Percentiles rank a stretch among this genome's conserved stretches.
Evolutionary conservation across 2,329 filamentous ascomycete genomes (phyloP).

Genomic region (Blastomyces emzantsi): DNA sequence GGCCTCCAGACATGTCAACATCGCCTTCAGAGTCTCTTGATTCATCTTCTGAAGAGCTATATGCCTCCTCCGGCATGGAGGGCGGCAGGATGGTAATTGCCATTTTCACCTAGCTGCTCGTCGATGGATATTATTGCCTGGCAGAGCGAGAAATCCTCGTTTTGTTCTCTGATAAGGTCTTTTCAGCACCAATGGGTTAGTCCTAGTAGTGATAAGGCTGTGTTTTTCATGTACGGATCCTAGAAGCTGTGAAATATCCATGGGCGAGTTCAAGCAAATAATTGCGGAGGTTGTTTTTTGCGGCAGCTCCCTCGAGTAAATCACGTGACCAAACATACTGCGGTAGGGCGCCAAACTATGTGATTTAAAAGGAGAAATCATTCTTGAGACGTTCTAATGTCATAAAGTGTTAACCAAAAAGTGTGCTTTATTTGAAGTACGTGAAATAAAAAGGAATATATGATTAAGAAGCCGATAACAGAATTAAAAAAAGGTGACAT

Average conservation of each 20-base stretch:
- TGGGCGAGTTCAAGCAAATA: background rate
- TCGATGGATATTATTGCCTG: background rate
- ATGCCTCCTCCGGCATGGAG: slow-evolving; percentile 22
- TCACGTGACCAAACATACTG: too few relatives aligned
- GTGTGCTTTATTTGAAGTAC: too few relatives aligned
- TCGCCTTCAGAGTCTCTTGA: slow-evolving; percentile 39
- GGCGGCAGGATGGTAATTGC: slow-evolving; percentile 48
- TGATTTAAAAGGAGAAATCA: too few relatives aligned
- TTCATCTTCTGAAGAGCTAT: slow-evolving; percentile 25
- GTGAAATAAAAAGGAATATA: too few relatives aligned
- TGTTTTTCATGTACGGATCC: background rate
- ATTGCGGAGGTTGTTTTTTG: background rate
- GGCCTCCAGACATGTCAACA: slow-evolving; percentile 32
- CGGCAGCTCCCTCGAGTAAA: background rate
- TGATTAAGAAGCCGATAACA: too few relatives aligned
- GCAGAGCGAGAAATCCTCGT: background rate
- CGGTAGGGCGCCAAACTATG: too few relatives aligned
- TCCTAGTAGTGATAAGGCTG: background rate
- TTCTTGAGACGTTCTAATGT: too few relatives aligned
- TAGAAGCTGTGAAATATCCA: background rate
- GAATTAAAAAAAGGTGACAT: too few relatives aligned
- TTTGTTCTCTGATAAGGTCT: background rate
- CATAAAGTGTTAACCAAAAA: too few relatives aligned
- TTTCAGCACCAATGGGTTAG: background rate
- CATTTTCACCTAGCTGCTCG: slow-evolving; percentile 30